These are phyloP conservation scores for Farysia itapuensis DNA, from an alignment of 1,284 basidiomycete species.

Conservation along the genomic window DNA sequence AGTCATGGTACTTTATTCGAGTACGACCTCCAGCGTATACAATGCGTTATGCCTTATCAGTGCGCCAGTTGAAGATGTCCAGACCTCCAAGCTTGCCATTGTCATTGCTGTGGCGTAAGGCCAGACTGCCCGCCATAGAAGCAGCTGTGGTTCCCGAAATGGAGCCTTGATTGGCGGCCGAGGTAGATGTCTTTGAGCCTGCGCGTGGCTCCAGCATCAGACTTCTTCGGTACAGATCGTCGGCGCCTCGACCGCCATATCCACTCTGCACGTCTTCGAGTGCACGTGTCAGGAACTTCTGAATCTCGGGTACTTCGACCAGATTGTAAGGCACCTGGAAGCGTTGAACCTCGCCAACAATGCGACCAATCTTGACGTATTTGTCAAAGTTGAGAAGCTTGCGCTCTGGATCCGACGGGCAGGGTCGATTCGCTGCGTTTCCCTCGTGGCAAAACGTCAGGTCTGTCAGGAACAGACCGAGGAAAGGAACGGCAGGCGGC, in stretches of 20 bases:
- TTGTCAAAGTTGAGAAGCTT: conserved; percentile 88
- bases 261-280: conserved; percentile 37
- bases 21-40: background rate
- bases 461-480: conserved; percentile 83
- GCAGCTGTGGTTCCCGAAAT: background rate
- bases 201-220: conserved; percentile 55
- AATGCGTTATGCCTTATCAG: conserved; percentile 16
- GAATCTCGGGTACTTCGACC: conserved; percentile 79
- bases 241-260: conserved; percentile 40
- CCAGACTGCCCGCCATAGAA: conserved; percentile 18
- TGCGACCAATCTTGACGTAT: conserved; percentile 60
- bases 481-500: conserved; percentile 54
- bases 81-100: conserved; percentile 27
- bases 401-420: conserved; percentile 70
- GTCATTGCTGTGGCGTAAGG: conserved; percentile 23
- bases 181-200: conserved; percentile 3
- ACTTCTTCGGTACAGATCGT: conserved; percentile 55
- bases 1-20: background rate
- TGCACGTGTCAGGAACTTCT: conserved; percentile 67
- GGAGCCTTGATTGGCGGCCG: background rate
- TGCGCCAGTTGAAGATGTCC: conserved; percentile 52
- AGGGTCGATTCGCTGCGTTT: conserved; percentile 79
- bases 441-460: conserved; percentile 94
- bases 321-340: conserved; percentile 85
- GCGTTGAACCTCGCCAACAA: conserved; percentile 77